These are phyloP conservation scores for Piromyces sp. DNA, from an alignment of 192 early-diverging fungal genomes.

Conservation along the genomic window DNA sequence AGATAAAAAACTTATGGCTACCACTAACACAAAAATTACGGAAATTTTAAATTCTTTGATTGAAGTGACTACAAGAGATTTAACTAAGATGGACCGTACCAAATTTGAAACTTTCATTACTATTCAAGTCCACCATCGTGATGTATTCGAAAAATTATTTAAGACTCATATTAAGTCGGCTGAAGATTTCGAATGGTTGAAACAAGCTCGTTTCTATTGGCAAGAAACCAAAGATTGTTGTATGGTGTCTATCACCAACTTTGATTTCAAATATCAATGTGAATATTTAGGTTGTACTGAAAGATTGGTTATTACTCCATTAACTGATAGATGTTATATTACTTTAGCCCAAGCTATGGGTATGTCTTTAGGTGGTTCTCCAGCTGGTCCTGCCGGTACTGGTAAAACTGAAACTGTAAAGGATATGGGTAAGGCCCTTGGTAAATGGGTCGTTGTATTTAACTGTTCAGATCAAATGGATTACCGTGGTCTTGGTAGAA, in stretches of 20 bases:
- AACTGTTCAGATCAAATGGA: slow-evolving; percentile 56
- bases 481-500: slow-evolving; percentile 42
- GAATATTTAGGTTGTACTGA: slow-evolving; percentile 47
- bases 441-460: slow-evolving; percentile 53
- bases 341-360: slow-evolving; percentile 44
- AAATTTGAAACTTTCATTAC: slow-evolving; percentile 53
- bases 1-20: slow-evolving; percentile 46
- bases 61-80: slow-evolving; percentile 41
- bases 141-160: slow-evolving; percentile 46
- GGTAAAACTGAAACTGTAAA: slow-evolving; percentile 49
- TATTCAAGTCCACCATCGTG: slow-evolving; percentile 46
- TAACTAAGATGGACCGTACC: slow-evolving; percentile 40
- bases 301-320: slow-evolving; percentile 41
- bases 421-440: slow-evolving; percentile 45
- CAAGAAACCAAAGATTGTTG: slow-evolving; percentile 50
- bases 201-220: slow-evolving; percentile 50
- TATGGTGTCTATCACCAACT: slow-evolving; percentile 43
- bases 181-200: slow-evolving; percentile 48
- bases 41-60: slow-evolving; percentile 40
- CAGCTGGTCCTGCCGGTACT: slow-evolving; percentile 35
- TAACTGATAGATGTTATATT: slow-evolving; percentile 42
- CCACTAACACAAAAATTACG: slow-evolving; percentile 32
- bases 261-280: slow-evolving; percentile 46
- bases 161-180: slow-evolving; percentile 36
- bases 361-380: slow-evolving; percentile 46